Conservation (phyloP, 2,329 filamentous ascomycete species). For the Orbilia oligospora region DNA sequence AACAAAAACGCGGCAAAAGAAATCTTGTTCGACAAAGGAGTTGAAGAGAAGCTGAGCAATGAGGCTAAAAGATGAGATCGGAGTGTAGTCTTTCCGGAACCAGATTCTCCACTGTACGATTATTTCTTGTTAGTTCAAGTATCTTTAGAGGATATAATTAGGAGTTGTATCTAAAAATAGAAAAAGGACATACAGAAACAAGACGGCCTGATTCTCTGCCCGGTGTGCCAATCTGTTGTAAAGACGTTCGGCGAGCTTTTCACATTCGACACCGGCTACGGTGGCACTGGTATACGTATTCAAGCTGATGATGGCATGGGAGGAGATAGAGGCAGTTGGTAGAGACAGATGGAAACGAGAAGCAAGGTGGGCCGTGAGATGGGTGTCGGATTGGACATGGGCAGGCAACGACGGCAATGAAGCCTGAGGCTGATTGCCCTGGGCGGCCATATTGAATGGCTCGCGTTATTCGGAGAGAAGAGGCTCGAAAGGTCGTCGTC, state of each 20-base stretch:
- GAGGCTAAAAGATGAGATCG: conserved; percentile 89
- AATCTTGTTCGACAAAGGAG: conserved; percentile 91
- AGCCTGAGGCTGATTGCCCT: conserved; percentile 79
- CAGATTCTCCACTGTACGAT: conserved; percentile 84
- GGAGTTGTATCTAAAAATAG: conserved; percentile 14
- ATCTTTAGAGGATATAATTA: neutral
- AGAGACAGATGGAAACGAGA: conserved; percentile 92
- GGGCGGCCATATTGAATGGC: conserved; percentile 66
- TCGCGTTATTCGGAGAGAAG: conserved; percentile 20
- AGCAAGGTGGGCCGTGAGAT: conserved; percentile 84
- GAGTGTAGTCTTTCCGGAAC: conserved; percentile 94
- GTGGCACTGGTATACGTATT: conserved; percentile 95
- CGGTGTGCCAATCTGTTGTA: conserved; percentile 87
- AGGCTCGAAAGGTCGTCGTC: conserved; percentile 11
- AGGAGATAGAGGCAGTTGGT: conserved; percentile 89
- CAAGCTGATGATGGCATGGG: conserved; percentile 89
- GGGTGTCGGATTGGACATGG: conserved; percentile 83
- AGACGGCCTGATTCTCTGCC: conserved; percentile 90
- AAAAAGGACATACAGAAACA: conserved; percentile 81
- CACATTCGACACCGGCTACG: conserved; percentile 81
- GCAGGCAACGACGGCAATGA: conserved; percentile 90
- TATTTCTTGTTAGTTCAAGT: conserved; percentile 24
- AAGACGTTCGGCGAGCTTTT: conserved; percentile 89
- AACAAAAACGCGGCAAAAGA: conserved; percentile 96
- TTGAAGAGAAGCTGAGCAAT: conserved; percentile 89